Conservation (phyloP, 257 asterid genomes). For the Solanum paucissectum region DNA sequence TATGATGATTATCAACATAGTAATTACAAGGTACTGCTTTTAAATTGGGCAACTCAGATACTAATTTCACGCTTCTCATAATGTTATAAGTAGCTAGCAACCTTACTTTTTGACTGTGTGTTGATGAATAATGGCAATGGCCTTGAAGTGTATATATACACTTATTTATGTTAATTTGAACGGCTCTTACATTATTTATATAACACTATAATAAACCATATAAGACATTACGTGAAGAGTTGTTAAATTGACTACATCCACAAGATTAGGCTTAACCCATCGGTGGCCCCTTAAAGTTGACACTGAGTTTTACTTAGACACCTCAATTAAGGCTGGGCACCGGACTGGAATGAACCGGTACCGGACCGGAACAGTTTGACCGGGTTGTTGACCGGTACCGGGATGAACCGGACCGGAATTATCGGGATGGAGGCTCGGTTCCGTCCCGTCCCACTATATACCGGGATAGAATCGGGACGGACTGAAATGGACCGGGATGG, state of each 20-base stretch:
- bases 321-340: too few relatives aligned
- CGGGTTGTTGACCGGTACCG: too few relatives aligned
- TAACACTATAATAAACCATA: not conserved
- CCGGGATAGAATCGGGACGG: too few relatives aligned
- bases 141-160: not conserved
- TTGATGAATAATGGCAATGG: not conserved
- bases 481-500: too few relatives aligned
- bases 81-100: not conserved
- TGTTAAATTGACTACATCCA: not conserved
- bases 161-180: not conserved
- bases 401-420: too few relatives aligned
- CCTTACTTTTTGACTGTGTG: not conserved
- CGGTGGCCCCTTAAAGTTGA: too few relatives aligned
- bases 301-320: too few relatives aligned
- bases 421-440: too few relatives aligned
- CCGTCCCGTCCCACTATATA: too few relatives aligned
- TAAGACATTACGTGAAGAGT: not conserved
- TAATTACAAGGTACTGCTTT: constrained; percentile 26
- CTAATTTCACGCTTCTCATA: not conserved
- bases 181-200: not conserved
- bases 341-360: too few relatives aligned
- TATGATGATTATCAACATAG: constrained; percentile 17
- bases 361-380: too few relatives aligned
- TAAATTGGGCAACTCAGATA: not conserved
- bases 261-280: too few relatives aligned